These are phyloP conservation scores for Fusarium domesticum DNA, from an alignment of 2,329 filamentous ascomycete species.

Conservation along the genomic window DNA sequence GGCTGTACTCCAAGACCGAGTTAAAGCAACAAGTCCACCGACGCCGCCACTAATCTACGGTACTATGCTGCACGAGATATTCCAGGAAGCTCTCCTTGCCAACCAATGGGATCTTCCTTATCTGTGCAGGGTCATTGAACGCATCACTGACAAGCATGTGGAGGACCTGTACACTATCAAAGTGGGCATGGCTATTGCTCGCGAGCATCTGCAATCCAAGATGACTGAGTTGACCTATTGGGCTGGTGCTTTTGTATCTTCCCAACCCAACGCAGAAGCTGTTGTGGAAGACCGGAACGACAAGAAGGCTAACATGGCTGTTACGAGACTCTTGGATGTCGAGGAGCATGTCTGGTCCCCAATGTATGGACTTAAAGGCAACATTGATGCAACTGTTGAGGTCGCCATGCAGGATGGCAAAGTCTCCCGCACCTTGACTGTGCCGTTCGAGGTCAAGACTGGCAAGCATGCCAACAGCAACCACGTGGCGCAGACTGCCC, in stretches of 20 bases:
- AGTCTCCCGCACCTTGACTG: constrained; percentile 68
- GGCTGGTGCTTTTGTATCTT: constrained; percentile 77
- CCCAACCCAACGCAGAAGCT: constrained; percentile 65
- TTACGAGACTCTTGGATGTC: constrained; percentile 91
- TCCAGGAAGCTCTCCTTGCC: constrained; percentile 81
- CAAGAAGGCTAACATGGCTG: constrained; percentile 72
- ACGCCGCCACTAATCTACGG: constrained; percentile 85
- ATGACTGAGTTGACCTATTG: constrained; percentile 78
- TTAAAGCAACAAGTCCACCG: constrained; percentile 83
- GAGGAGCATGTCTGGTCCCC: constrained; percentile 99
- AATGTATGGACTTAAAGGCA: constrained; percentile 94
- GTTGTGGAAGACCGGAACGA: constrained; percentile 77
- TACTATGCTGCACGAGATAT: constrained; percentile 90
- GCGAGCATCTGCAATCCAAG: constrained; percentile 78
- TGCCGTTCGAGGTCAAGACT: constrained; percentile 95
- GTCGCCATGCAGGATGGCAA: constrained; percentile 72
- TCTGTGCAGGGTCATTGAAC: constrained; percentile 63
- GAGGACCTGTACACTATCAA: constrained; percentile 89
- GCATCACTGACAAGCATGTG: constrained; percentile 70
- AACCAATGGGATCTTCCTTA: constrained; percentile 77
- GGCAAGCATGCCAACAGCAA: constrained; percentile 77
- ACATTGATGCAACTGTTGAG: constrained; percentile 95
- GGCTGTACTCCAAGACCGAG: constrained; percentile 88
- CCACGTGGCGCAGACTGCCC: constrained; percentile 88
- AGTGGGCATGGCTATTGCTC: constrained; percentile 67